Conservation (phyloP, 2,329 filamentous ascomycete genomes). For the Aspergillus thermomutatus region DNA sequence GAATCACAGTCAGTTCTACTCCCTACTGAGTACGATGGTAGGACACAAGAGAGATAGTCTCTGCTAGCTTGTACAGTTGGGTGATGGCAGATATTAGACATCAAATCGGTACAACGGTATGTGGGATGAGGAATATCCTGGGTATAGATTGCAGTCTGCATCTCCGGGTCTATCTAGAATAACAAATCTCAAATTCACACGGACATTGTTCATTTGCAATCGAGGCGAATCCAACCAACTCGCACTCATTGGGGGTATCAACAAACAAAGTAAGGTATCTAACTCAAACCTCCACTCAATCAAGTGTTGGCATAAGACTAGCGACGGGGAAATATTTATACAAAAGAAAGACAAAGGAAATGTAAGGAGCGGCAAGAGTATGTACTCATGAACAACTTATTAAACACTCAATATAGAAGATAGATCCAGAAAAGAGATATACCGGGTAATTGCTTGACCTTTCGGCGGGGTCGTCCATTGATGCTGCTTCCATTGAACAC, state of each 20-base stretch:
- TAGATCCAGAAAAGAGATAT: not conserved
- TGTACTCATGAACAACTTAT: constrained; percentile 6
- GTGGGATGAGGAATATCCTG: not conserved
- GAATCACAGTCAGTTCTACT: not conserved
- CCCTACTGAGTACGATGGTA: no score
- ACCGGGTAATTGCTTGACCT: not conserved
- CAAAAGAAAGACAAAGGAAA: constrained; percentile 1
- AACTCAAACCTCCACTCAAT: constrained; percentile 3
- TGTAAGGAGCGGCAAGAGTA: constrained; percentile 14
- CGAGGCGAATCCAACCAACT: constrained; percentile 20
- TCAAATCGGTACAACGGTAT: constrained; percentile 1
- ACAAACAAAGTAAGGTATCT: constrained; percentile 21
- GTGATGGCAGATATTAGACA: not conserved
- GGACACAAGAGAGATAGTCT: no score
- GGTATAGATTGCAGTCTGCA: not conserved
- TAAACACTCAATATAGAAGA: constrained; percentile 5
- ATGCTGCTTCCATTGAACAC: not conserved
- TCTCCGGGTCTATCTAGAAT: constrained; percentile 17
- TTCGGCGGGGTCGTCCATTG: not conserved
- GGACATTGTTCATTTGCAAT: constrained; percentile 7
- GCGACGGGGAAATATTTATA: not conserved
- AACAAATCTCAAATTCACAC: constrained; percentile 5
- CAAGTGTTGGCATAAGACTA: constrained; percentile 2
- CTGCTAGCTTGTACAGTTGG: not conserved
- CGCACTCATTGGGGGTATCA: constrained; percentile 24